Evolutionary conservation across 805 yeast genomes (phyloP), one percentile per base, ranked within the genome.

Genomic region (Barnettozyma siamensis): DNA sequence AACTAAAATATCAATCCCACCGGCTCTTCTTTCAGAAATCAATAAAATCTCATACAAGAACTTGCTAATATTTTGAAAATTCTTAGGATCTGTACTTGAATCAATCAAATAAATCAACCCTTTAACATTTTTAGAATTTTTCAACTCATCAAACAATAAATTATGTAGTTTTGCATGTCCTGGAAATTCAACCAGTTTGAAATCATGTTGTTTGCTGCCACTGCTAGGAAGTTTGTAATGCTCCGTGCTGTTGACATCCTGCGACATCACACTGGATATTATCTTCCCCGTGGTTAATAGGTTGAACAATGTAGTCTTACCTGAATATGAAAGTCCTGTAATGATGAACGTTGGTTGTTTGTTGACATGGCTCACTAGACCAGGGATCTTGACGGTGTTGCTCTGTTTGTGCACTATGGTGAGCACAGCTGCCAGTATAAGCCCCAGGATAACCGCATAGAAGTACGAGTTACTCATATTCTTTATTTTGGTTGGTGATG

Each of bases 81-180:
- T 64, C 9, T 67, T 66, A 2, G 69, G 67, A 40, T 76, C 72
- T 32, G 72, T 64, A 7, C 88, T 75, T 1, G 94, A 73, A 61
- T 91, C 98, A n/a, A 89, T 67, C 45, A 91, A 69, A 48, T 75
- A 88, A 1, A 89, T 63, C 5, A 88, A 64, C 5, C 96, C 96
- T 48, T 72, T 75, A 38, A 83, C 59, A 15, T 74, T 63, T 16
- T 60, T 43, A 17, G 73, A 64, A 15, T 49, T 62, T 42, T 67
- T 65, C 34, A 79, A 65, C 42, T 74, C 73, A 40, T 73, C 72
- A 44, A 67, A 49, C 27, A 78, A 66, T 38, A 80, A 64, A 43
- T 76, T 75, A 40, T 74, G 75, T 50, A 89, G 75, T 61, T 87
- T 88, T 41, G 74, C 65, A 63, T 84, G 88, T n/a, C 97, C 96